Evolutionary conservation across 768 basidiomycete species (phyloP), one percentile per base, ranked within the genome.

Genomic region (Daedalea quercina): DNA sequence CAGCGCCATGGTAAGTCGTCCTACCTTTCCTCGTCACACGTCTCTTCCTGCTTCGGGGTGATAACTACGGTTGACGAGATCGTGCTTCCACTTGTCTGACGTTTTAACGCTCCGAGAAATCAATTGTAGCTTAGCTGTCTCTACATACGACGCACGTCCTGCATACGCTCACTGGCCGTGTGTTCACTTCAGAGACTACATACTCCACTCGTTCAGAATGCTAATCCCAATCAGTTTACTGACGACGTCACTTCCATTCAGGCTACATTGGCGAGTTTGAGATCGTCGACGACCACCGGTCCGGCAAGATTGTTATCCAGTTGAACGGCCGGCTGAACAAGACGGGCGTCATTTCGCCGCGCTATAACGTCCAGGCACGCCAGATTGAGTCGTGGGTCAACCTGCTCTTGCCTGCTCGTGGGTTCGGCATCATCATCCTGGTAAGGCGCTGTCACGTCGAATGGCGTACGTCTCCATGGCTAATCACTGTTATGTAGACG

Each of bases 181-280:
- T 58, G 79, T 80, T 84, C 80, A 82, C 80, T 67, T 67, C 67
- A 65, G 77, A 75, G 76, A 68, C 72, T 55, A 82, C 76, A 81
- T 68, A 40, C 50, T 58, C 47, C 57, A 54, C n/a, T 20, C 17
- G 1, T 42, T 22, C 41, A n/a, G n/a, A n/a, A n/a, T n/a, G n/a
- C n/a, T n/a, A n/a, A n/a, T n/a, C n/a, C n/a, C n/a, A n/a, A n/a
- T n/a, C n/a, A n/a, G n/a, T 12, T 17, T 45, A 22, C 51, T 47
- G 20, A 57, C 49, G 25, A 46, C 43, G 13, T 53, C 46, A 54
- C 8, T 31, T 19, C 41, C 12, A 8, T 40, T 7, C 58, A 94
- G 94, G 94, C 53, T 97, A 98, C 79, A 95, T 99, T 58, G 93
- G 93, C 63, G 94, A 97, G 76, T 96, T 96, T 66, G 94, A 96